A percentile compares a stretch with the other conserved stretches of the same genome.
Evolutionary conservation across 2,329 filamentous ascomycete genomes (phyloP).

Genomic region (Fusarium sp.): DNA sequence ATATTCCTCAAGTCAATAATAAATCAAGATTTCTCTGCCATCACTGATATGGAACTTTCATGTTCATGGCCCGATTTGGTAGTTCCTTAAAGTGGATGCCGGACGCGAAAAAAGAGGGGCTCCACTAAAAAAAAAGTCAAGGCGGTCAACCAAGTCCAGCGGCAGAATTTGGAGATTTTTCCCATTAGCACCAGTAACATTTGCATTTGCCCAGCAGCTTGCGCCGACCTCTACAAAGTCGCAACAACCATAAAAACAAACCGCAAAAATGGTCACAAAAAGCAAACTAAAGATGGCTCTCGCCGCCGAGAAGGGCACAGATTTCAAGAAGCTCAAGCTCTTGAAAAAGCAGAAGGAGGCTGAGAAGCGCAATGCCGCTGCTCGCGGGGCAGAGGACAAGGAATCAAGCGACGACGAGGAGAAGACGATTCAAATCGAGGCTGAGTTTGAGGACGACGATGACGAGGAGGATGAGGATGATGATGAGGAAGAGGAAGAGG

Average conservation of each 20-base stretch:
- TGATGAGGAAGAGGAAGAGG: constrained; percentile 46
- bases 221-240: constrained; percentile 35
- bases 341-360: constrained; percentile 62
- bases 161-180: constrained; percentile 52
- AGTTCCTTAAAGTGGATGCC: constrained; percentile 2
- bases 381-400: constrained; percentile 45
- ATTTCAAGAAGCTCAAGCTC: constrained; percentile 65
- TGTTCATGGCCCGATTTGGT: constrained; percentile 13
- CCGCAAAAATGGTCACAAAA: constrained; percentile 56
- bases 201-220: constrained; percentile 36
- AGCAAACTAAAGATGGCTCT: constrained; percentile 67
- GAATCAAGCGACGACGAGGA: constrained; percentile 51
- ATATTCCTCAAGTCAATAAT: too few species aligned
- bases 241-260: constrained; percentile 20
- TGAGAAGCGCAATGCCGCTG: constrained; percentile 53
- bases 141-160: constrained; percentile 44
- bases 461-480: constrained; percentile 53
- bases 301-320: constrained; percentile 65
- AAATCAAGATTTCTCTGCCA: too few species aligned
- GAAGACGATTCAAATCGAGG: constrained; percentile 55
- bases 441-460: constrained; percentile 50
- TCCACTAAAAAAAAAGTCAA: constrained; percentile 47
- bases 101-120: constrained; percentile 10
- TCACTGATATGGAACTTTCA: neutral
- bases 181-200: constrained; percentile 38